Percentiles rank a stretch among this genome's conserved stretches.
Conservation (phyloP, 1,284 basidiomycete genomes). For the Leccinum proliferum region DNA sequence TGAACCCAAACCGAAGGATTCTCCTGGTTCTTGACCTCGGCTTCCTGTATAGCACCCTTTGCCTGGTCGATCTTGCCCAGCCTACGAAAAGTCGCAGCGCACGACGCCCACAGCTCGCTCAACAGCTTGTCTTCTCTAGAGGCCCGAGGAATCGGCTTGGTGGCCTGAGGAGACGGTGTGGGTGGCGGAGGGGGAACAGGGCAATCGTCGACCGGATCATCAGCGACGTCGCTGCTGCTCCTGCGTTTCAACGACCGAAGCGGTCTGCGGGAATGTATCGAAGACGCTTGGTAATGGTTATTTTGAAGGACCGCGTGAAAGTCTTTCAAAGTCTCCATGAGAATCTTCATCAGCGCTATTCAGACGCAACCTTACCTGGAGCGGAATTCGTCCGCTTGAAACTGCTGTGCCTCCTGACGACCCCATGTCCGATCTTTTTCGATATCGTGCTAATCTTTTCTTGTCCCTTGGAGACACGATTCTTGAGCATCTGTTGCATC, state of each 20-base stretch:
- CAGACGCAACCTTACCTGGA: constrained; percentile 43
- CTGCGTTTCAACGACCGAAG: constrained; percentile 45
- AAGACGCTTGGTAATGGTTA: constrained; percentile 75
- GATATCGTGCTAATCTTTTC: constrained; percentile 71
- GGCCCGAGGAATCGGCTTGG: constrained; percentile 39
- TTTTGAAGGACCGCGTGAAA: constrained; percentile 58
- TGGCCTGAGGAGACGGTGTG: constrained; percentile 24
- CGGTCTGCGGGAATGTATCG: constrained; percentile 75
- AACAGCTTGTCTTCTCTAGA: constrained; percentile 70
- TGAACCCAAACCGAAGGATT: constrained; percentile 95
- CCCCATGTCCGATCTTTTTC: constrained; percentile 68
- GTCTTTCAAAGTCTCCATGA: constrained; percentile 35
- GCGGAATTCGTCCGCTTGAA: constrained; percentile 58
- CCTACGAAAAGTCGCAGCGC: constrained; percentile 90
- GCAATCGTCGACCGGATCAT: constrained; percentile 31
- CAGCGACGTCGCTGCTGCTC: constrained; percentile 26
- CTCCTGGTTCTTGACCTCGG: constrained; percentile 82
- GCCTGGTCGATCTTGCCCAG: constrained; percentile 88
- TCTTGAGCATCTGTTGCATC: constrained; percentile 67
- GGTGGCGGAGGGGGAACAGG: constrained; percentile 39
- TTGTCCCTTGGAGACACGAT: constrained; percentile 65
- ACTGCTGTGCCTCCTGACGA: constrained; percentile 43
- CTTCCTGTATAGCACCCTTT: constrained; percentile 90
- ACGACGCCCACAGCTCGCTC: constrained; percentile 90
- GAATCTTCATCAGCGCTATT: not conserved